Percentiles rank a stretch among this genome's conserved stretches.
Conservation (phyloP, 208 protist species). For the Blechomonas ayalai region DNA sequence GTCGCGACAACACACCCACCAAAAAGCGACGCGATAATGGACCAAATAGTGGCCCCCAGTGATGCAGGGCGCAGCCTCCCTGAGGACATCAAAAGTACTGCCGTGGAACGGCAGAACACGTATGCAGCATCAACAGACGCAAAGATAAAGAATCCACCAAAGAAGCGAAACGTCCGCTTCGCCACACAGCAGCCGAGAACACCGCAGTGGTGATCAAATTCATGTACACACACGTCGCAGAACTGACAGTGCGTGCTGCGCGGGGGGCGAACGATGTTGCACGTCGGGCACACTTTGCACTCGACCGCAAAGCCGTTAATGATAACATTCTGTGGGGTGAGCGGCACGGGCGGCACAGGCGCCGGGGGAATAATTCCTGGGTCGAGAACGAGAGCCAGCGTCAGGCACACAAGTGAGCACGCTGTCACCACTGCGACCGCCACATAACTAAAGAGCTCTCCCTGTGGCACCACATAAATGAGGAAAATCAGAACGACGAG, state of each 20-base stretch:
- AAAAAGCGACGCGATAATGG: neutral
- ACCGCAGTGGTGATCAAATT: constrained; percentile 84
- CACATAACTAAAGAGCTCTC: constrained; percentile 41
- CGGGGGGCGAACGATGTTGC: constrained; percentile 68
- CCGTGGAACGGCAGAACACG: constrained; percentile 30
- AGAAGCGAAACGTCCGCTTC: constrained; percentile 77
- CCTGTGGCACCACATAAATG: constrained; percentile 33
- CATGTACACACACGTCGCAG: constrained; percentile 80
- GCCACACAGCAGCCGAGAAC: constrained; percentile 74
- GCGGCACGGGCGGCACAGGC: constrained; percentile 15
- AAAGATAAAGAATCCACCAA: constrained; percentile 63
- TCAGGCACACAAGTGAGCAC: constrained; percentile 32
- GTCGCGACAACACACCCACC: constrained; percentile 19
- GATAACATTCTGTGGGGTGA: constrained; percentile 9
- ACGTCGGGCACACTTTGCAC: constrained; percentile 75
- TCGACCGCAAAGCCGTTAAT: constrained; percentile 28
- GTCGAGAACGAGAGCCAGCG: constrained; percentile 48
- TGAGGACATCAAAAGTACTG: constrained; percentile 13
- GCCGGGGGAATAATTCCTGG: constrained; percentile 66
- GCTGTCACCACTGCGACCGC: constrained; percentile 23
- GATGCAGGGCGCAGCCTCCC: no score
- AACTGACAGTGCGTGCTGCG: constrained; percentile 70
- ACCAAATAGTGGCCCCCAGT: constrained; percentile 2
- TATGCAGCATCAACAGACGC: constrained; percentile 29
- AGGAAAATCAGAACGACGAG: constrained; percentile 27